Base-by-base conservation (phyloP, 192 early-diverging fungal genomes). In the Coemansia sp. region DNA sequence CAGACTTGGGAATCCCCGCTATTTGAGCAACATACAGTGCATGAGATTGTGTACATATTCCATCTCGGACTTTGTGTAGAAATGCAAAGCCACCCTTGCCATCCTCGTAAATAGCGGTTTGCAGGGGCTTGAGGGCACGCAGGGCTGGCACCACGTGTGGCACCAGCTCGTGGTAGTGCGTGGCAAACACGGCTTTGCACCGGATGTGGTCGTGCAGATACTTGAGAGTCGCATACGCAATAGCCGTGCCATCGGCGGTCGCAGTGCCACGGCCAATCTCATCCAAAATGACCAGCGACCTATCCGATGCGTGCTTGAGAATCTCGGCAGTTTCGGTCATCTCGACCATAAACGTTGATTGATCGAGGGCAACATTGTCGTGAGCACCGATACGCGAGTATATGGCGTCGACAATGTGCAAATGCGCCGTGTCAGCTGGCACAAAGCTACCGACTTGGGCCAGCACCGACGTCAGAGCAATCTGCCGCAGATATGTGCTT, bases 311-410 rank as follows among this genome's bases (percentile, higher is more conserved):
- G 47, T 90, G 84, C 43, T 85, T 72, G 50, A 97, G 74, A 57
- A 98, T 93, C 48, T 86, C 87, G 1, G 93, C 85, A 0, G 89
- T 89, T 70, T 98, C 95, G 27, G 75, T 70, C 93, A 95, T 95
- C 69, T 98, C 95, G 1, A 86, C 70, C 85, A 93, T 92, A 74
- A 96, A 98, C 2, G 92, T 88, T 5, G 91, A 93, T 43, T 87
- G 81, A 12, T 87, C 84, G 3, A 83, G 65, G 19, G 90, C 86
- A 18, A 89, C 62, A 39, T 77, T 84, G 62, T 91, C 83, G 57
- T 90, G 92, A 27, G 83, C 88, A 9, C 89, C 88, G 43, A 94
- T 88, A 1, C 93, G 83, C 10, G 92, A 85, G 51, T 94, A 87
- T 1, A 96, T 64, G 60, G 87, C 82, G 54, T 90, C 87, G 12